Evolutionary conservation across 2,329 filamentous ascomycete species (phyloP).

Genomic region (Aspergillus hiratsukae): DNA sequence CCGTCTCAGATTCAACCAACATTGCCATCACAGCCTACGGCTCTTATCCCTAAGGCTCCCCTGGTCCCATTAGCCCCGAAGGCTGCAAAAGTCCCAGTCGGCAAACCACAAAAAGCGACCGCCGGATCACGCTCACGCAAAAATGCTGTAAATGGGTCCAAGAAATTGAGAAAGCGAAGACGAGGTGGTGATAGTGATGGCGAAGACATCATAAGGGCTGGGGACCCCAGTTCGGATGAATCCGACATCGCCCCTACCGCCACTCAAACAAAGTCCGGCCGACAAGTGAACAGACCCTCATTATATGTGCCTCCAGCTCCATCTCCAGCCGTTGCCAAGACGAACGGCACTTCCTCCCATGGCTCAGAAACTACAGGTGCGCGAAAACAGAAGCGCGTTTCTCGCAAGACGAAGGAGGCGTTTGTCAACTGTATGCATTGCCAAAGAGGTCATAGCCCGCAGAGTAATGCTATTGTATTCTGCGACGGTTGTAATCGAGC

Average conservation of each 20-base stretch:
- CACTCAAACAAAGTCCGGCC: constrained; percentile 70
- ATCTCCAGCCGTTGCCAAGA: constrained; percentile 14
- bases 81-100: constrained; percentile 3
- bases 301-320: constrained; percentile 54
- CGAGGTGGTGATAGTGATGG: constrained; percentile 26
- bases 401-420: constrained; percentile 41
- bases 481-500: constrained; percentile 75
- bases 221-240: constrained; percentile 35
- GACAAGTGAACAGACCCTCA: constrained; percentile 62
- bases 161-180: constrained; percentile 19
- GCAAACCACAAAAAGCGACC: constrained; percentile 11
- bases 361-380: constrained; percentile 21
- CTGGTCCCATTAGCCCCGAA: neutral
- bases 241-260: constrained; percentile 51
- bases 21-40: too few relatives aligned
- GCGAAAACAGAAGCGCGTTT: constrained; percentile 55
- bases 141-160: constrained; percentile 10
- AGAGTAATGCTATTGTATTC: constrained; percentile 77
- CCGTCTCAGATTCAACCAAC: neutral
- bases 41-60: too few relatives aligned
- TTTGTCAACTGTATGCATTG: constrained; percentile 65
- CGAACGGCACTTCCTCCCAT: constrained; percentile 9
- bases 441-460: constrained; percentile 64
- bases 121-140: constrained; percentile 14
- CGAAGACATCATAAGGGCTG: constrained; percentile 30